phyloP scores from a whole-genome alignment of 176 grass and related monocot species.

The Juncus inflexus region DNA sequence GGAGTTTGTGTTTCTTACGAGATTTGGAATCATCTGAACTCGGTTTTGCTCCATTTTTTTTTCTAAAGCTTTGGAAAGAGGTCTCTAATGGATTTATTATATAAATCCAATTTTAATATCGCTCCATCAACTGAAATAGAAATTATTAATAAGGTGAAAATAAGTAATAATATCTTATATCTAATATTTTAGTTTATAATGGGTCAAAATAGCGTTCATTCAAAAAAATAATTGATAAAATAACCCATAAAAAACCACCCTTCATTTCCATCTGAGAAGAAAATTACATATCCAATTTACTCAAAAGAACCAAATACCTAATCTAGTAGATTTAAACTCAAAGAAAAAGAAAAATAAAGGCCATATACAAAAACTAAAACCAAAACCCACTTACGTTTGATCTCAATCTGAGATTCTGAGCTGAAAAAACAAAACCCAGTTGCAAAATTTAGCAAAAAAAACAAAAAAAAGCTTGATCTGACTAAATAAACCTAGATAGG shows the following conservation, averaged over 20 bases:
- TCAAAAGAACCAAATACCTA: too few relatives aligned
- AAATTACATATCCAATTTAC: too few relatives aligned
- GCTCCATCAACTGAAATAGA: conserved; percentile 20
- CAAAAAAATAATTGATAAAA: too few relatives aligned
- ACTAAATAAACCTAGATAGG: not conserved
- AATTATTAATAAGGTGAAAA: not conserved
- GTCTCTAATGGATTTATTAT: conserved; percentile 1
- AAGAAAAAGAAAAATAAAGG: too few relatives aligned
- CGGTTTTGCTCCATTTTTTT: conserved; percentile 40
- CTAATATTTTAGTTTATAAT: too few relatives aligned
- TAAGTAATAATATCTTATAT: too few relatives aligned
- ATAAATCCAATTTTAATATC: conserved; percentile 1
- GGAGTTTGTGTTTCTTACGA: conserved; percentile 13
- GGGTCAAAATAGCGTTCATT: too few relatives aligned
- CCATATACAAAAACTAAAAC: not conserved
- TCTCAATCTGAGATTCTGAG: not conserved
- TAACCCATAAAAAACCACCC: too few relatives aligned
- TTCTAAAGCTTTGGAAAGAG: not conserved
- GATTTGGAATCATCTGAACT: conserved; percentile 42
- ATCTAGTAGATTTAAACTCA: too few relatives aligned
- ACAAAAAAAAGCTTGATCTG: conserved; percentile 3
- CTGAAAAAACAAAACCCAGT: conserved; percentile 20
- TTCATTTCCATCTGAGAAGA: too few relatives aligned
- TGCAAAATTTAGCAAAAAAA: conserved; percentile 26
- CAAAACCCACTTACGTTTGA: not conserved